These are phyloP conservation scores for Blastomyces emzantsi DNA, from an alignment of 2,329 filamentous ascomycete genomes.

Conservation along the genomic window DNA sequence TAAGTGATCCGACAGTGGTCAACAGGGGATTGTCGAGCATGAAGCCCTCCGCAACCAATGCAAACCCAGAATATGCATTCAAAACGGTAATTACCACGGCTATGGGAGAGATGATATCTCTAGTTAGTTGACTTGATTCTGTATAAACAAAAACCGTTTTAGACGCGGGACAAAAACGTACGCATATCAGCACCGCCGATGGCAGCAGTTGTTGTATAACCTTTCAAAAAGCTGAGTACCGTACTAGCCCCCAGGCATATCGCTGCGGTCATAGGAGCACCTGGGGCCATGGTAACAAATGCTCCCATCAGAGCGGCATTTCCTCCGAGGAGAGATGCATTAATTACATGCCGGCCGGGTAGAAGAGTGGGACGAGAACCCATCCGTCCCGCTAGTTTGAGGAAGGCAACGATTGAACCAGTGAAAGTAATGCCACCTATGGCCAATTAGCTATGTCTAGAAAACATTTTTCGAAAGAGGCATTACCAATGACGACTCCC, in stretches of 20 bases:
- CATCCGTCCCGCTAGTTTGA: slow-evolving; percentile 78
- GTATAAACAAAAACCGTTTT: neutral
- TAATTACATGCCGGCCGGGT: slow-evolving; percentile 66
- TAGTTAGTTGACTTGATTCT: slow-evolving; percentile 10
- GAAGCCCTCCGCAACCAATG: slow-evolving; percentile 79
- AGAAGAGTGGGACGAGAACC: slow-evolving; percentile 65
- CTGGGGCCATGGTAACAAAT: slow-evolving; percentile 73
- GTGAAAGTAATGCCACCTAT: slow-evolving; percentile 76
- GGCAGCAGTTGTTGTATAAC: slow-evolving; percentile 76
- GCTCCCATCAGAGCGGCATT: slow-evolving; percentile 78
- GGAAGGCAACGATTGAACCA: slow-evolving; percentile 78
- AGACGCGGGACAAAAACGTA: slow-evolving; percentile 20
- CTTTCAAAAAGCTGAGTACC: slow-evolving; percentile 70
- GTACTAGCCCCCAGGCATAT: slow-evolving; percentile 69
- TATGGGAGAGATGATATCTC: slow-evolving; percentile 20
- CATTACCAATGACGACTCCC: slow-evolving; percentile 65
- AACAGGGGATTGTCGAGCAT: slow-evolving; percentile 84
- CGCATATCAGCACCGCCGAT: slow-evolving; percentile 94
- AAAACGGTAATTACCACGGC: slow-evolving; percentile 80
- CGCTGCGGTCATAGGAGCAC: slow-evolving; percentile 68
- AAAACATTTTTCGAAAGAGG: neutral
- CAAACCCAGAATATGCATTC: slow-evolving; percentile 86
- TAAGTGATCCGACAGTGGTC: slow-evolving; percentile 76
- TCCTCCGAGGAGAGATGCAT: slow-evolving; percentile 61
- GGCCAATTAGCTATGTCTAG: neutral